These are phyloP conservation scores for Psilocybe subaeruginosa DNA, from an alignment of 768 basidiomycete species.

Conservation along the genomic window DNA sequence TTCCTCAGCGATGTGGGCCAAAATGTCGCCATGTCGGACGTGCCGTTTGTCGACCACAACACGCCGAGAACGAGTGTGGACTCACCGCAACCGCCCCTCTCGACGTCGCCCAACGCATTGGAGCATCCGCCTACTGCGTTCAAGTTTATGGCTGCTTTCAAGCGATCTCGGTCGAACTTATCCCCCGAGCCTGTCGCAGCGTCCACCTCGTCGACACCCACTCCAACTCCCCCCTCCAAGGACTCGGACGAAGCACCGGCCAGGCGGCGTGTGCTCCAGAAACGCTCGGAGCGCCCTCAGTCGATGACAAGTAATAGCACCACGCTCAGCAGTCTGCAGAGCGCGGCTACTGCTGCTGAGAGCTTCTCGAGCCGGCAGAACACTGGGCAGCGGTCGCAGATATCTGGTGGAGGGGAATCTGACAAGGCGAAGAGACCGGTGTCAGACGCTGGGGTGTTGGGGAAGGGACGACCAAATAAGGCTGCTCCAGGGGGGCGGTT, in stretches of 20 bases:
- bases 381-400: slow-evolving; percentile 22
- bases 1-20: slow-evolving; percentile 41
- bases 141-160: slow-evolving; percentile 68
- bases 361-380: slow-evolving; percentile 39
- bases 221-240: slow-evolving; percentile 26
- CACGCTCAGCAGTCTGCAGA: slow-evolving; percentile 59
- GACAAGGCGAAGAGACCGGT: slow-evolving; percentile 10
- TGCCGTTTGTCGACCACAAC: slow-evolving; percentile 50
- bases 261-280: slow-evolving; percentile 22
- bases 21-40: slow-evolving; percentile 57
- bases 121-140: slow-evolving; percentile 59
- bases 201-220: slow-evolving; percentile 32
- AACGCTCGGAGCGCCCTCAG: slow-evolving; percentile 47
- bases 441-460: slow-evolving; percentile 9
- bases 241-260: slow-evolving; percentile 23
- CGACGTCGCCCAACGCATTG: slow-evolving; percentile 26
- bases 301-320: slow-evolving; percentile 67
- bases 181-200: slow-evolving; percentile 41
- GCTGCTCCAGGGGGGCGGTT: slow-evolving; percentile 10
- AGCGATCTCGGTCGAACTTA: slow-evolving; percentile 63
- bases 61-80: slow-evolving; percentile 55
- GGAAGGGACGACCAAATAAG: slow-evolving; percentile 5
- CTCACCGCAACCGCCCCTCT: slow-evolving; percentile 33
- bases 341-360: slow-evolving; percentile 54
- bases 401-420: slow-evolving; percentile 15